Evolutionary conservation across 768 basidiomycete genomes (phyloP).

Genomic region (Auricularia heimuer): DNA sequence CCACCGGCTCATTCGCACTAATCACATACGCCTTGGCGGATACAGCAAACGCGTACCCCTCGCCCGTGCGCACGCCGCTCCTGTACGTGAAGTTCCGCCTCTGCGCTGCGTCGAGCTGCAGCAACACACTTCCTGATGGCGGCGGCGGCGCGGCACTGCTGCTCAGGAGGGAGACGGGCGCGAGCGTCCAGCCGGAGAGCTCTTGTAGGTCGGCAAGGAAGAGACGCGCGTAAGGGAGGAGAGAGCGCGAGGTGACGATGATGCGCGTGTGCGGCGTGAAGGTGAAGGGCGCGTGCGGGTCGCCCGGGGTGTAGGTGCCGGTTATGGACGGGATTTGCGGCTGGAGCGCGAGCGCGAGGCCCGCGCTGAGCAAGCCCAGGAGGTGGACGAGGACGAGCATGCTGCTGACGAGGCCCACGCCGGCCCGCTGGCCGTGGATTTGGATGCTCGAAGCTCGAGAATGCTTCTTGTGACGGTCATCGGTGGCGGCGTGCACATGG

Average conservation of each 20-base stretch:
- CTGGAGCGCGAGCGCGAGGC: background rate
- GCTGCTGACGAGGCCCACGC: background rate
- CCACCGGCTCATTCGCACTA: slow-evolving; percentile 25
- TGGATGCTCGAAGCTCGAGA: background rate
- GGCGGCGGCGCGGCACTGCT: background rate
- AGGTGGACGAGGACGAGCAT: background rate
- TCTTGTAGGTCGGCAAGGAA: slow-evolving; percentile 27
- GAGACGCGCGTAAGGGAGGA: slow-evolving; percentile 27
- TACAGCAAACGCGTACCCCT: slow-evolving; percentile 31
- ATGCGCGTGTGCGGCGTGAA: slow-evolving; percentile 24
- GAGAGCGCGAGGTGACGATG: slow-evolving; percentile 27
- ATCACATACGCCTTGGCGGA: slow-evolving; percentile 22
- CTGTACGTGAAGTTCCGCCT: slow-evolving; percentile 22
- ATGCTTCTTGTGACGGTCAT: background rate
- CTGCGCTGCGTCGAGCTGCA: slow-evolving; percentile 18
- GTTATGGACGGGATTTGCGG: slow-evolving; percentile 3
- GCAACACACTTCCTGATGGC: slow-evolving; percentile 17
- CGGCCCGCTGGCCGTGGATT: no score
- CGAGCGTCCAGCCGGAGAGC: slow-evolving; percentile 22
- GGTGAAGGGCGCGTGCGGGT: slow-evolving; percentile 15
- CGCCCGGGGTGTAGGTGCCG: background rate
- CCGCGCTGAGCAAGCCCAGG: background rate
- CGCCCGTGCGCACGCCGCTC: slow-evolving; percentile 27
- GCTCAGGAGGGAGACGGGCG: slow-evolving; percentile 8
- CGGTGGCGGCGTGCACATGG: background rate